Conservation (phyloP, 345 rosid genomes). For the Citropsis articulata region DNA sequence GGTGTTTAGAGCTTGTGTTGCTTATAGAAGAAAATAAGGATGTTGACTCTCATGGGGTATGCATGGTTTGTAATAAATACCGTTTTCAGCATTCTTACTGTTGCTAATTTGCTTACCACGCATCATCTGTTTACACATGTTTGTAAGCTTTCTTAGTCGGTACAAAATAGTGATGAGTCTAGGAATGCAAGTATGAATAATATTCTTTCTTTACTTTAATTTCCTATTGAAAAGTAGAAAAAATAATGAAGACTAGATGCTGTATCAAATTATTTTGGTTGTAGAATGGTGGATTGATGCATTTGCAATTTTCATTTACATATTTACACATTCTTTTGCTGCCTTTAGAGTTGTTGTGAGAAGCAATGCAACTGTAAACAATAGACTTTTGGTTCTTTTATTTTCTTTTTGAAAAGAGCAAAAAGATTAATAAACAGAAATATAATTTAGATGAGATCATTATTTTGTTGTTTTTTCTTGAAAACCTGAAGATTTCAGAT, state of each 20-base stretch:
- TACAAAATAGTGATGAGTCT: neutral
- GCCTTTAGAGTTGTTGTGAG: neutral
- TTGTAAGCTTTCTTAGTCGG: neutral
- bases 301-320: neutral
- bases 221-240: neutral
- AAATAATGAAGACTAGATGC: neutral
- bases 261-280: neutral
- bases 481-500: neutral
- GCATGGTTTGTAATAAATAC: neutral
- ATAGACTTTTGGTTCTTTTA: neutral
- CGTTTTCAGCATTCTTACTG: neutral
- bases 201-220: neutral
- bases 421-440: neutral
- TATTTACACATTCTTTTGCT: neutral
- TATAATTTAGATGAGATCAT: neutral
- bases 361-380: neutral
- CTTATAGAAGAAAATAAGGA: constrained; percentile 42
- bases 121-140: neutral
- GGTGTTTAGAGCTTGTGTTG: constrained; percentile 37
- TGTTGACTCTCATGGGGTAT: constrained; percentile 35
- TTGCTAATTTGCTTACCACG: neutral
- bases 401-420: neutral
- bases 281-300: neutral
- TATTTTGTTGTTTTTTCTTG: neutral
- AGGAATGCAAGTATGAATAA: neutral